Base-by-base conservation (phyloP, 129 eudicot species). In the Pulicaria dysenterica region DNA sequence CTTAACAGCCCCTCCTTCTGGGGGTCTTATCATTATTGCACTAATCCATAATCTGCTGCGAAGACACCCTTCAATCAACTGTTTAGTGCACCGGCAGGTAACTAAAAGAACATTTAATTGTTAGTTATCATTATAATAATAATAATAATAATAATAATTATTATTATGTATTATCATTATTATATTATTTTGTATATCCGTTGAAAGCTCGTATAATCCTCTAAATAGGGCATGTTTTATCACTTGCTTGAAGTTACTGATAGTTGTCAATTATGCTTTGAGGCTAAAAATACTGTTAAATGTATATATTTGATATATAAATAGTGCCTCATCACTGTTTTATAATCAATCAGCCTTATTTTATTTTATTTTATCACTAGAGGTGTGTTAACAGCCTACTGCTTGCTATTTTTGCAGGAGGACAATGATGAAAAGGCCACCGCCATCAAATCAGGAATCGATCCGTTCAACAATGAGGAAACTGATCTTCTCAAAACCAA, bases 11-110 rank as follows among this genome's bases (percentile, higher is more conserved):
- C 98, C 98, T 59, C 96, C 98, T 38, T 94, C 96, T 11, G 98
- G 98, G 70, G 71, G 82, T 36, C 81, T 94, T 68, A 80, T 94
- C 43, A 77, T 90, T 67, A 75, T 84, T 73, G 98, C 97, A 61
- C 70, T 94, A 66, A 73, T 94, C 12, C 98, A 94, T 75, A 94
- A 94, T 83, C 90, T 94, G 42, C 40, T 94, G 43, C 85, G 96
- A 58, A 84, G 98, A 38, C 98, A 94, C 79, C 96, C 97, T 67
- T 88, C 97, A 64, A 82, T 94, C 65, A 90, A 86, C 83, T 94
- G 86, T 71, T 78, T 94, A 84, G 98, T 90, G 43, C 95, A 94
- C 69, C 81, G 1, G 31, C 31, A 72, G 91, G 96, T 89, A 80
- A 79, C 54, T 24, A 24, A 17, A 15, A 36, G 36, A 6, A 3